Base-by-base conservation (phyloP, 2,329 filamentous ascomycete genomes). In the Herpotrichia juniperi region DNA sequence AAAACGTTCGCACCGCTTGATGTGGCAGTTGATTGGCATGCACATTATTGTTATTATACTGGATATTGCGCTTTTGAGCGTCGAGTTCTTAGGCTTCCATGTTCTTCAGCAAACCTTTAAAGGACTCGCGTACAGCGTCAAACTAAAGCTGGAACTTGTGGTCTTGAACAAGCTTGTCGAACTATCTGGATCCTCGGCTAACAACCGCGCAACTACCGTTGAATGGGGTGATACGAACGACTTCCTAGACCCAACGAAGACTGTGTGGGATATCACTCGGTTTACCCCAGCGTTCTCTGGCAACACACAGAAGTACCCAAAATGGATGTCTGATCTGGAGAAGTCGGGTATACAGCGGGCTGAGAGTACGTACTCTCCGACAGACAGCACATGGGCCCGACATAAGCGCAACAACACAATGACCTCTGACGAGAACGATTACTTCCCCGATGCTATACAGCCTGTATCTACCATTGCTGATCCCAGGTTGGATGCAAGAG, bases 71-170 rank as follows among this genome's bases (percentile, higher is more conserved):
- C 62, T 76, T 3, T 61, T 76, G 11, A 62, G 63, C 4, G 54
- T 74, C 43, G 72, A 74, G 39, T 68, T 66, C 22, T 57, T 66
- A 1, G 61, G 61, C 16, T 44, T 67, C 2, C 72, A 73, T 47
- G 68, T 72, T 17, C 54, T 73, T 14, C 67, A 75, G 42, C 68
- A 69, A n/a, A 68, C 71, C 1, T 48, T 73, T 44, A 75, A 76
- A 53, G 66, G 61, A 26, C 66, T 77, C 21, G 66, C 71, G 12
- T 77, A 76, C 58, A 71, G 71, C 50, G 56, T 76, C 43, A 77
- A 77, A 58, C 67, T 81, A 32, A 79, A 81, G 57, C 72, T 82
- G 12, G 83, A 84, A 61, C 75, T 79, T 51, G 76, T 78, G n/a
- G 76, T 85, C 46, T 67, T 85, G 22, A 75, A 81, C 44, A 69